Percentiles rank a stretch among this genome's conserved stretches.
Conservation (phyloP, 768 basidiomycete species). For the Suillus tomentosus region DNA sequence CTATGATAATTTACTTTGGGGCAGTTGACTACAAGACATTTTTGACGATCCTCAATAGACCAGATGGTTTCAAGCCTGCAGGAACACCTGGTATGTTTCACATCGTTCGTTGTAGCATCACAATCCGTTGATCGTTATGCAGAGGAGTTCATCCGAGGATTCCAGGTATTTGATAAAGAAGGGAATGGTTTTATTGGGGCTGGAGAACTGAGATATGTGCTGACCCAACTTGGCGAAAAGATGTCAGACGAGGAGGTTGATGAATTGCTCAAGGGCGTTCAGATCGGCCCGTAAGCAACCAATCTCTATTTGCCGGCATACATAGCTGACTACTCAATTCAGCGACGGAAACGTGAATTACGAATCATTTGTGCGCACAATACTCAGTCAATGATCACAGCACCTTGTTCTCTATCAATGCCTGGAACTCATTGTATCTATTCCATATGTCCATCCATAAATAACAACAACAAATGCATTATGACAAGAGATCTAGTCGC, state of each 20-base stretch:
- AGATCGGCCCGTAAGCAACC: slow-evolving; percentile 73
- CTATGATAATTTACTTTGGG: neutral
- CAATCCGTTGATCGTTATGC: slow-evolving; percentile 6
- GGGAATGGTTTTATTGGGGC: slow-evolving; percentile 73
- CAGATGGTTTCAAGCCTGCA: slow-evolving; percentile 96
- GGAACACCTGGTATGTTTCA: slow-evolving; percentile 79
- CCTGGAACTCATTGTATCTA: neutral
- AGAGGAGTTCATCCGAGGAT: slow-evolving; percentile 99
- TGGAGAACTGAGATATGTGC: slow-evolving; percentile 72
- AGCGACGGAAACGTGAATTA: slow-evolving; percentile 98
- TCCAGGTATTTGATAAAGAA: slow-evolving; percentile 95
- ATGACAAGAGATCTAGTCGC: slow-evolving; percentile 29
- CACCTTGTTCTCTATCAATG: neutral
- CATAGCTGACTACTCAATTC: slow-evolving; percentile 10
- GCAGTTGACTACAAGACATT: slow-evolving; percentile 93
- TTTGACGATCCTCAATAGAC: slow-evolving; percentile 86
- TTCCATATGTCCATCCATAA: neutral
- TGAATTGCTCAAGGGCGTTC: slow-evolving; percentile 94
- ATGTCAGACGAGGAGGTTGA: slow-evolving; percentile 98
- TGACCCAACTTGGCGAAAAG: slow-evolving; percentile 97
- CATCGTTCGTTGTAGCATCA: neutral
- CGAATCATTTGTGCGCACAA: slow-evolving; percentile 93
- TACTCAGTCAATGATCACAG: slow-evolving; percentile 73
- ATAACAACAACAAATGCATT: slow-evolving; percentile 5
- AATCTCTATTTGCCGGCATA: neutral